These are phyloP conservation scores for Curvularia sp. DNA, from an alignment of 2,329 filamentous ascomycete species.

Conservation along the genomic window DNA sequence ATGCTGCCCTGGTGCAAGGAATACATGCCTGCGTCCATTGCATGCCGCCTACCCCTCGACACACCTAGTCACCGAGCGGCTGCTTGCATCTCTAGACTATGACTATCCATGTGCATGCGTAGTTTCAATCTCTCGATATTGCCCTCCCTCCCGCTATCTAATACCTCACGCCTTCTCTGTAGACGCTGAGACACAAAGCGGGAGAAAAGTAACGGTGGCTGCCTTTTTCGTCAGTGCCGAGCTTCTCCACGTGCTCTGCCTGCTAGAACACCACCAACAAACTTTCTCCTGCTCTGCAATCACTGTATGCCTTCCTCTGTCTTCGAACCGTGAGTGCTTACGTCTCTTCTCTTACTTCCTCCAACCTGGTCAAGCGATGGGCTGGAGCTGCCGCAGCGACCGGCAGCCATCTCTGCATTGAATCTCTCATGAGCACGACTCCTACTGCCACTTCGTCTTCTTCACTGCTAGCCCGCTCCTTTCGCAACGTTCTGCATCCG, in stretches of 20 bases:
- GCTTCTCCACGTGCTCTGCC: conserved; percentile 41
- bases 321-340: conserved; percentile 22
- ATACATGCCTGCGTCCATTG: neutral
- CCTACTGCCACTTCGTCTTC: conserved; percentile 44
- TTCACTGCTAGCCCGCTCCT: conserved; percentile 47
- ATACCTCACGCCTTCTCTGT: conserved; percentile 66
- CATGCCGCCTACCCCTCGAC: neutral
- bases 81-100: neutral
- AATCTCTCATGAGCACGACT: conserved; percentile 31
- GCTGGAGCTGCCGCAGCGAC: conserved; percentile 35
- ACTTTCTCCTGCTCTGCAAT: conserved; percentile 31
- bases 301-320: conserved; percentile 32
- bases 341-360: conserved; percentile 26
- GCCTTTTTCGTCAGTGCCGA: conserved; percentile 36
- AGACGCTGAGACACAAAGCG: conserved; percentile 73
- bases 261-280: conserved; percentile 41
- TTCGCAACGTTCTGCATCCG: conserved; percentile 40
- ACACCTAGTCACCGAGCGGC: neutral
- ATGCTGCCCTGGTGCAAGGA: neutral
- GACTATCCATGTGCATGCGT: neutral
- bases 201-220: conserved; percentile 65
- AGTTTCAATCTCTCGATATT: neutral
- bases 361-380: conserved; percentile 26
- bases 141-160: conserved; percentile 73
- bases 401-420: conserved; percentile 30